phyloP scores from a whole-genome alignment of 2,329 filamentous ascomycete genomes.

The Talaromyces marneffei region DNA sequence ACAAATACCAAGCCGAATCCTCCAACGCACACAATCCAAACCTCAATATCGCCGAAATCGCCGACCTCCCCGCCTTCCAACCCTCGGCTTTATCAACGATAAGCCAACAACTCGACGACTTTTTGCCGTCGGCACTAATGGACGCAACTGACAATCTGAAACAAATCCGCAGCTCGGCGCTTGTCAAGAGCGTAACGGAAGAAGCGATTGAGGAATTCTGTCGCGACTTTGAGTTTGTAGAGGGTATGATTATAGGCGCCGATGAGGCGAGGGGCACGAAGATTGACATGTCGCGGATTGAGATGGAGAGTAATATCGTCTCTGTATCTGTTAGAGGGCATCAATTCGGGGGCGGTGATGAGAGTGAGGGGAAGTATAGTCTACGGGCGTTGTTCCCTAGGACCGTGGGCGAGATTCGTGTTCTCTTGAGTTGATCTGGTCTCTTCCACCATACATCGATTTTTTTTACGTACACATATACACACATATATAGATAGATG shows the following conservation, averaged over 20 bases:
- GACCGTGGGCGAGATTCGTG: conserved; percentile 58
- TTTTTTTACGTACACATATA: neutral
- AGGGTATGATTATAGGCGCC: conserved; percentile 54
- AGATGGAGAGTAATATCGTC: conserved; percentile 21
- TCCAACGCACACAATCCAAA: conserved; percentile 19
- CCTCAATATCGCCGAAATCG: conserved; percentile 52
- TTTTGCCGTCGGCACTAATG: conserved; percentile 86
- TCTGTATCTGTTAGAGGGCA: conserved; percentile 16
- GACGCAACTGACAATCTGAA: conserved; percentile 81
- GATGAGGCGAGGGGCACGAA: conserved; percentile 46
- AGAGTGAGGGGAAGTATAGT: conserved; percentile 29
- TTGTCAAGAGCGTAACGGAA: conserved; percentile 72
- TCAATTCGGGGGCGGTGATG: conserved; percentile 22
- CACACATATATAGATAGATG: neutral
- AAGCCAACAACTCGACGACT: conserved; percentile 77
- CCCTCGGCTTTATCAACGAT: conserved; percentile 57
- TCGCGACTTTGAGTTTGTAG: conserved; percentile 69
- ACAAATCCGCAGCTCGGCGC: conserved; percentile 62
- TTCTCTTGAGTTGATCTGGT: conserved; percentile 54
- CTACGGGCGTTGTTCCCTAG: conserved; percentile 57
- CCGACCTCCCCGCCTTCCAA: conserved; percentile 52
- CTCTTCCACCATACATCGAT: neutral
- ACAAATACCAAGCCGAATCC: conserved; percentile 4
- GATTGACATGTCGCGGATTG: conserved; percentile 28
- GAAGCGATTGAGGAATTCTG: conserved; percentile 80